Conservation (phyloP, 352 stramenopile species). For the Globisporangium barbulae region DNA sequence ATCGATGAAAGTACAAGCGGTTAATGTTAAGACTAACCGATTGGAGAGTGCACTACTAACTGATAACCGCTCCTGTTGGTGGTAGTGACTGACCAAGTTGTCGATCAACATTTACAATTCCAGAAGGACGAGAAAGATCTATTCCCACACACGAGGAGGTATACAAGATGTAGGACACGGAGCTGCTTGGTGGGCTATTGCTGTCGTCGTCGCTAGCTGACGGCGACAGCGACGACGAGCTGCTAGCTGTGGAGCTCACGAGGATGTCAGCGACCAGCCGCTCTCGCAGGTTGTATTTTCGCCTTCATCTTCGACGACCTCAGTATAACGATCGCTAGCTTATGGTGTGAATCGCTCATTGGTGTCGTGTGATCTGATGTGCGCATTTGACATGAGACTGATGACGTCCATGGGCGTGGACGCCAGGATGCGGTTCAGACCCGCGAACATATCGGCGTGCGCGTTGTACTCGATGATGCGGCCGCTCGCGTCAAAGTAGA, state of each 20-base stretch:
- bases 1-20: too few relatives aligned
- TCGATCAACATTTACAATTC: too few relatives aligned
- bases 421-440: not conserved
- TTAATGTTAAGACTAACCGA: too few relatives aligned
- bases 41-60: too few relatives aligned
- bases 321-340: not conserved
- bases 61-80: too few relatives aligned
- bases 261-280: not conserved
- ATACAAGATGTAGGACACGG: not conserved
- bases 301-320: not conserved
- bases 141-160: not conserved
- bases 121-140: too few relatives aligned
- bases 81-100: too few relatives aligned
- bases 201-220: not conserved
- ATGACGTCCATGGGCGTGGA: slow-evolving; percentile 12
- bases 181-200: not conserved
- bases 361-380: slow-evolving; percentile 13
- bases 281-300: not conserved
- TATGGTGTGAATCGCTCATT: too few relatives aligned
- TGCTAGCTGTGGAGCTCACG: not conserved
- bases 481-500: slow-evolving; percentile 11
- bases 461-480: slow-evolving; percentile 11
- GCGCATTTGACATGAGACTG: not conserved
- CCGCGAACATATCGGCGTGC: slow-evolving; percentile 12
- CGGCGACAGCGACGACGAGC: not conserved